phyloP scores from a whole-genome alignment of 306 rosid species.

The Albizia julibrissin region DNA sequence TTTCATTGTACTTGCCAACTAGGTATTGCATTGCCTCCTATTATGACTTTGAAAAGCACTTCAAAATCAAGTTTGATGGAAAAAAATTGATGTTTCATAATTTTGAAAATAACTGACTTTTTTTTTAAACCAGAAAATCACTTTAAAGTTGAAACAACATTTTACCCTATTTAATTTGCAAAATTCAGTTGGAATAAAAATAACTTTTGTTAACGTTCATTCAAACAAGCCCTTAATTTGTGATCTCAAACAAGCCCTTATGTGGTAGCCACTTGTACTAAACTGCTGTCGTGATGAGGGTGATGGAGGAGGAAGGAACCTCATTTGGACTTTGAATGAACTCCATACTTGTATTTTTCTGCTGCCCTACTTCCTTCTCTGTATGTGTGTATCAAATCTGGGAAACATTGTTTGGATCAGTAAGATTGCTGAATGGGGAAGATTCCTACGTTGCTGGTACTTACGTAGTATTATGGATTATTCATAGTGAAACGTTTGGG shows the following conservation, averaged over 20 bases:
- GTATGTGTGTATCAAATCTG: background rate
- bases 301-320: constrained; percentile 21
- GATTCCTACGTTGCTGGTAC: constrained; percentile 3
- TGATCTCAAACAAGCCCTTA: too few relatives aligned
- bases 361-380: background rate
- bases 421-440: background rate
- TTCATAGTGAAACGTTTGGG: background rate
- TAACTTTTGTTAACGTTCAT: too few relatives aligned
- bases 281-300: background rate
- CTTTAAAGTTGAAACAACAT: too few relatives aligned
- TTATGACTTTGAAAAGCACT: too few relatives aligned
- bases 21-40: background rate
- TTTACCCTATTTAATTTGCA: too few relatives aligned
- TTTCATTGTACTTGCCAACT: background rate
- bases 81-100: too few relatives aligned
- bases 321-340: background rate
- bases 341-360: background rate
- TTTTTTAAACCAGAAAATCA: too few relatives aligned
- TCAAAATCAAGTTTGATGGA: too few relatives aligned
- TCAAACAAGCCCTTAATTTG: too few relatives aligned
- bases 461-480: background rate
- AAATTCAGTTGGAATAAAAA: too few relatives aligned
- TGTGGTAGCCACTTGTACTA: too few relatives aligned
- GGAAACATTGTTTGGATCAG: background rate
- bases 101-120: too few relatives aligned